A percentile compares a stretch with the other conserved stretches of the same genome.
phyloP scores from a whole-genome alignment of 2,329 filamentous ascomycete species.

The Colletotrichum sp. region DNA sequence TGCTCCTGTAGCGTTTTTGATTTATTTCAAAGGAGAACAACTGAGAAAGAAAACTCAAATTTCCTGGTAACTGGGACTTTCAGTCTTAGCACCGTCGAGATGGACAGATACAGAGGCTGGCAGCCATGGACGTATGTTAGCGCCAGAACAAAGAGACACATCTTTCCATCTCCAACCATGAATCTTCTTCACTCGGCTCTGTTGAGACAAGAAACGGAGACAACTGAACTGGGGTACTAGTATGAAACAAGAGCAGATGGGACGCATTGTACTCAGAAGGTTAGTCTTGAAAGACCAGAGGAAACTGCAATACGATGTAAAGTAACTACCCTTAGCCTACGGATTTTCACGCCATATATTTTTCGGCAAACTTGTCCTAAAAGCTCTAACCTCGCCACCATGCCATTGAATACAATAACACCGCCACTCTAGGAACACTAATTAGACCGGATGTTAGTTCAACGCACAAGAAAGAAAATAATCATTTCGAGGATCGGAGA shows the following conservation, averaged over 20 bases:
- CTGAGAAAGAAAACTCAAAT: neutral
- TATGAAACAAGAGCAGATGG: neutral
- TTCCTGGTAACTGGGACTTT: neutral
- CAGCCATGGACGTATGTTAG: neutral
- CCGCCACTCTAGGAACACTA: neutral
- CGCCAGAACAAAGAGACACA: neutral
- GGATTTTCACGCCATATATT: neutral
- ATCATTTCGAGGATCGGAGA: neutral
- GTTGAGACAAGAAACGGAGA: neutral
- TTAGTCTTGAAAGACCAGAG: neutral
- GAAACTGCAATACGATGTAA: neutral
- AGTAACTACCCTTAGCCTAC: neutral
- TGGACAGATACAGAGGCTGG: neutral
- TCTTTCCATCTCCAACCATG: neutral
- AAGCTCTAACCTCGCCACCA: neutral
- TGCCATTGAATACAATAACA: neutral
- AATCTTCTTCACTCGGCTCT: neutral
- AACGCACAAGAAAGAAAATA: neutral
- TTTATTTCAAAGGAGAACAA: neutral
- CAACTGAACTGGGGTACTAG: neutral
- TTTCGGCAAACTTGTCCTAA: neutral
- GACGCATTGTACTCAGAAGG: neutral
- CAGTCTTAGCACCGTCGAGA: neutral
- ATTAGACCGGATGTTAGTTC: neutral
- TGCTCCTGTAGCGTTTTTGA: constrained; percentile 37